Evolutionary conservation across 352 stramenopile genomes (phyloP), one percentile per base, ranked within the genome.

Genomic region (Halophytophthora polymorphica): DNA sequence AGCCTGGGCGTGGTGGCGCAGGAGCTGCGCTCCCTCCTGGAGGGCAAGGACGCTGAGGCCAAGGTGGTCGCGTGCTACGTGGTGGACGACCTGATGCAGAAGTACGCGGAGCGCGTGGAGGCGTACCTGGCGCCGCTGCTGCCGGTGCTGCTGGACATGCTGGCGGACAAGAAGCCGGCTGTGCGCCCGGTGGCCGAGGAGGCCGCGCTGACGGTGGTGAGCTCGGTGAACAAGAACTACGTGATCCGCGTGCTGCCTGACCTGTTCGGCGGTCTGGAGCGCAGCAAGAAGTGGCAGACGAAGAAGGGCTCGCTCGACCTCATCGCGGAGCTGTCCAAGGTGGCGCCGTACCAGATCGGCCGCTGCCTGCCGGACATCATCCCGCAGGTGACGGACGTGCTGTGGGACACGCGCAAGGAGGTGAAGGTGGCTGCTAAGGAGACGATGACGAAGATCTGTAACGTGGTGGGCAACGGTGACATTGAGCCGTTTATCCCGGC

Each of bases 381-480:
- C 52, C 97, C 97, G 14, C 85, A 96, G 56, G 85, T 99, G 45
- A 98, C 96, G 15, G 94, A 97, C 41, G 98, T 91, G 71, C 98
- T 99, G 90, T 98, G 95, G 90, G 97, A 99, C 74, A 98, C 96
- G 11, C 98, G 98, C 73, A 98, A 98, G 72, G 93, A 99, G 64
- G 95, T 99, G 31, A 98, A 98, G 85, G 64, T 86, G 13, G 95
- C 95, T 31, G 89, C 96, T 21, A 97, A 94, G 50, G 81, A 83
- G 10, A 96, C 96, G 36, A 98, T 99, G 89, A 91, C 87, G 45
- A 90, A 89, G 61, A 90, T 97, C 6, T 97, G 97, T 66, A 88
- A 97, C 53, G 94, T 98, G 21, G 98, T 99, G 53, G 96, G 94
- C 64, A 99, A 99, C 94, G 90, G 89, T 60, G 97, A 99, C 85